These are phyloP conservation scores for Fusarium guadeloupense DNA, from an alignment of 2,329 filamentous ascomycete genomes.

Conservation along the genomic window DNA sequence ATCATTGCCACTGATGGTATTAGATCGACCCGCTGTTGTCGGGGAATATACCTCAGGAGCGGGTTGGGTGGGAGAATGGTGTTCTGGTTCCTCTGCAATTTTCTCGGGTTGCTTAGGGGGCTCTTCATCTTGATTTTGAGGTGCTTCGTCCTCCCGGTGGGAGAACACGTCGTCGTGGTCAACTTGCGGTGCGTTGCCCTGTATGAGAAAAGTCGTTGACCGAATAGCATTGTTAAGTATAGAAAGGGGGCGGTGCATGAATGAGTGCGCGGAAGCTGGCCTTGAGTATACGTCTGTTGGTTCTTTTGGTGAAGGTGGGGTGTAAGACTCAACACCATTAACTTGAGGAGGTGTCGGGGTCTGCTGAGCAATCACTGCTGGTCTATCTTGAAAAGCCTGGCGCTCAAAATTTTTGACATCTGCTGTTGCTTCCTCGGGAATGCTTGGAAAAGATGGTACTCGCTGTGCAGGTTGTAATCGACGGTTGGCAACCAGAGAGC, in stretches of 20 bases:
- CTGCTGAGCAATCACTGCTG: slow-evolving; percentile 6
- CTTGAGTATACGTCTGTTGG: not conserved
- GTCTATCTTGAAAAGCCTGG: slow-evolving; percentile 9
- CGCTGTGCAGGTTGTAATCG: slow-evolving; percentile 16
- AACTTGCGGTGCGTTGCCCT: not conserved
- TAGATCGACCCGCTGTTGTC: not conserved
- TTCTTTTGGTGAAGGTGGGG: slow-evolving; percentile 13
- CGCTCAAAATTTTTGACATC: slow-evolving; percentile 26
- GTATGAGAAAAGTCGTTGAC: slow-evolving; percentile 15
- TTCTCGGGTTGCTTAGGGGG: not conserved
- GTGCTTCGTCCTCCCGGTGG: not conserved
- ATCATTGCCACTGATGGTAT: slow-evolving; percentile 11
- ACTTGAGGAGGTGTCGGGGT: not conserved
- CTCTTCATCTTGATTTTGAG: slow-evolving; percentile 2
- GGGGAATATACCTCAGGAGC: slow-evolving; percentile 4
- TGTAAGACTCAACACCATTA: slow-evolving; percentile 17
- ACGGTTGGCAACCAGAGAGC: slow-evolving; percentile 32
- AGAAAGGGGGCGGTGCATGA: slow-evolving; percentile 15
- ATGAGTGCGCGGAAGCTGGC: slow-evolving; percentile 16
- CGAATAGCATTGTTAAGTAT: slow-evolving; percentile 14
- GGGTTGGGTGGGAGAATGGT: not conserved
- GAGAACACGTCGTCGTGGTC: not conserved
- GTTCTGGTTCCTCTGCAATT: slow-evolving; percentile 3
- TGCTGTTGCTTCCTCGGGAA: slow-evolving; percentile 22
- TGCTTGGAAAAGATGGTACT: slow-evolving; percentile 20